Evolutionary conservation across 306 rosid species (phyloP).

Genomic region (Oemleria cerasiformis): DNA sequence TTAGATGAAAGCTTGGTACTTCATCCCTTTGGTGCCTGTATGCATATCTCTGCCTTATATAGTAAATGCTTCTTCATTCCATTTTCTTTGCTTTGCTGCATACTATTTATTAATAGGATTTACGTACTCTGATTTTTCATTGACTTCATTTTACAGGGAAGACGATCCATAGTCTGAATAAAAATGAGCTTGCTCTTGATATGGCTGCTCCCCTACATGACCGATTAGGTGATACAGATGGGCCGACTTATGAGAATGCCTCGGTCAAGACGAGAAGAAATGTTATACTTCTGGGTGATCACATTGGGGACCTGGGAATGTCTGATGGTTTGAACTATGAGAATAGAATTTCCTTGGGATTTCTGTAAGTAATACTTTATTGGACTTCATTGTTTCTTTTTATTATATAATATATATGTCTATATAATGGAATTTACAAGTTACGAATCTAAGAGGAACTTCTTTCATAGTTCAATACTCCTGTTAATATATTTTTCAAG

Average conservation of each 20-base stretch:
- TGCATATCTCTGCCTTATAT: too few relatives aligned
- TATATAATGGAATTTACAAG: background rate
- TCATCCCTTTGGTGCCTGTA: too few relatives aligned
- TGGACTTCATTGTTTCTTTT: too few relatives aligned
- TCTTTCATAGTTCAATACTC: background rate
- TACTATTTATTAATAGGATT: background rate
- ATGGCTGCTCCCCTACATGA: slow-evolving; percentile 89
- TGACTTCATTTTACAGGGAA: slow-evolving; percentile 55
- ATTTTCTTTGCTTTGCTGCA: background rate
- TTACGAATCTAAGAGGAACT: background rate
- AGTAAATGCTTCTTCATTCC: background rate
- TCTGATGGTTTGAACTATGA: slow-evolving; percentile 86
- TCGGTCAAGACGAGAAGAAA: slow-evolving; percentile 71
- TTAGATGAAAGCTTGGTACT: too few relatives aligned
- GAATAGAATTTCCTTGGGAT: slow-evolving; percentile 77
- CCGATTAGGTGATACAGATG: slow-evolving; percentile 57
- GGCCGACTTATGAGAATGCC: slow-evolving; percentile 44
- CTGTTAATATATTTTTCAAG: background rate
- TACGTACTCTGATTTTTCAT: slow-evolving; percentile 11
- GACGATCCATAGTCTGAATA: slow-evolving; percentile 82
- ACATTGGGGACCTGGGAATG: slow-evolving; percentile 88
- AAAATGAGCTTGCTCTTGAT: slow-evolving; percentile 90
- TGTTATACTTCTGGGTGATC: slow-evolving; percentile 93
- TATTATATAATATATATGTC: background rate
- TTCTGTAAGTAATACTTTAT: slow-evolving; percentile 57